A percentile compares a stretch with the other conserved stretches of the same genome.
Evolutionary conservation across 805 yeast species (phyloP).

Genomic region (Kuraishia borneana): DNA sequence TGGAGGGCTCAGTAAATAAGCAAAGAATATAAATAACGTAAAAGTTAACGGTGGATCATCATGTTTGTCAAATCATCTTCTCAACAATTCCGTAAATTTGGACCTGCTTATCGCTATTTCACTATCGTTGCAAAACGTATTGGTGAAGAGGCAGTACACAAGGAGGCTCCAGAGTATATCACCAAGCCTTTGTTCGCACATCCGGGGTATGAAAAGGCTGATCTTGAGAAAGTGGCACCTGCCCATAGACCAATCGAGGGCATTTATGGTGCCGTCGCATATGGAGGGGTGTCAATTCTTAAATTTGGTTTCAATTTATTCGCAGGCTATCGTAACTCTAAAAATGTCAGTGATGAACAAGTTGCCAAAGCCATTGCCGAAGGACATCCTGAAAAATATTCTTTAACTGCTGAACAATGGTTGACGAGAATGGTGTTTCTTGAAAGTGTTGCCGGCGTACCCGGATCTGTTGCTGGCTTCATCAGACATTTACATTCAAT

Average conservation of each 20-base stretch:
- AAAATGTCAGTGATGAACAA: constrained; percentile 17
- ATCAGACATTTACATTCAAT: constrained; percentile 57
- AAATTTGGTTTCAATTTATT: constrained; percentile 45
- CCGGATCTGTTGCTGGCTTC: constrained; percentile 69
- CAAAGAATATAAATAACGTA: too few species aligned
- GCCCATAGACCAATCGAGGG: constrained; percentile 42
- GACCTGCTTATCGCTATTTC: too few species aligned
- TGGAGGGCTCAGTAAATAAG: too few species aligned
- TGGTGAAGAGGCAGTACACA: too few species aligned
- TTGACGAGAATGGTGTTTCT: constrained; percentile 48
- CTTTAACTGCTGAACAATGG: constrained; percentile 58
- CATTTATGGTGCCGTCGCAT: constrained; percentile 42
- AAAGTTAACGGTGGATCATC: too few species aligned
- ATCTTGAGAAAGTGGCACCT: constrained; percentile 29
- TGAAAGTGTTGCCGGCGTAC: constrained; percentile 72
- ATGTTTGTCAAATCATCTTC: too few species aligned
- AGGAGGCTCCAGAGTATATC: too few species aligned
- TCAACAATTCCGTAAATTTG: too few species aligned
- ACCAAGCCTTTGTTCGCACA: constrained; percentile 29
- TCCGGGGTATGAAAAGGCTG: constrained; percentile 23
- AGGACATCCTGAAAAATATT: constrained; percentile 22
- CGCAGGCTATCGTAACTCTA: constrained; percentile 57
- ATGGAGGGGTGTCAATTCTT: constrained; percentile 28
- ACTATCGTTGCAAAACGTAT: too few species aligned
- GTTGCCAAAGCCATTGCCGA: constrained; percentile 14